Evolutionary conservation across 495 filamentous ascomycete species (phyloP), one percentile per base, ranked within the genome.

Genomic region (Neurospora sublineolata): DNA sequence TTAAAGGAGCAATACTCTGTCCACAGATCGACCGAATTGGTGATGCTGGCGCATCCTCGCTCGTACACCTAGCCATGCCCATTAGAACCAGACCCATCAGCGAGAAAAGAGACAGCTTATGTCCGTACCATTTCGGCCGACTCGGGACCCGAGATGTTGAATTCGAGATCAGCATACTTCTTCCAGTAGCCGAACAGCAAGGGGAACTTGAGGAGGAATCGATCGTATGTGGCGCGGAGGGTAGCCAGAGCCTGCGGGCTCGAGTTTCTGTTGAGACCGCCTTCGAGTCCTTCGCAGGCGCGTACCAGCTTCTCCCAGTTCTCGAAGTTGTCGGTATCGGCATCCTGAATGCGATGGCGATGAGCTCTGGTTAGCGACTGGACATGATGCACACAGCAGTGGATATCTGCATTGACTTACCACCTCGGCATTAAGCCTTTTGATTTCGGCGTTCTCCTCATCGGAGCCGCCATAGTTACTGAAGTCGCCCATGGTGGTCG

Each of bases 171-270:
- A 75, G 95, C 95, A 89, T 99, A 99, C 80, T 97, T 98, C 84
- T 97, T 97, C 95, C 95, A 99, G 82, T 97, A 99, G 52, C 94
- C 95, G 79, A 97, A 99, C 3, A 98, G 87, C 33, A 98, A 86
- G 1, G 95, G 95, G 77, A 97, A 99, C 78, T 97, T 97, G 70
- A 93, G 90, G 10, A 99, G 89, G 78, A 99, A 94, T 10, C 91
- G 88, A 79, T 99, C 96, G 80, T 97, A 98, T 69, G 90, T 87
- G 75, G 91, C 87, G 76, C 95, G 89, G 38, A 91, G 89, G 11
- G 93, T 89, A 30, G 92, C 90, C 75, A 99, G 94, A 6, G 95
- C 92, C 77, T 97, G 92, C 6, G 96, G 94, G 76, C 92, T 97
- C 69, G 95, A 97, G 80, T 99, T 98, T 72, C 96, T 90, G 76